Base-by-base conservation (phyloP, 352 stramenopile genomes). In the Phytophthora melonis region DNA sequence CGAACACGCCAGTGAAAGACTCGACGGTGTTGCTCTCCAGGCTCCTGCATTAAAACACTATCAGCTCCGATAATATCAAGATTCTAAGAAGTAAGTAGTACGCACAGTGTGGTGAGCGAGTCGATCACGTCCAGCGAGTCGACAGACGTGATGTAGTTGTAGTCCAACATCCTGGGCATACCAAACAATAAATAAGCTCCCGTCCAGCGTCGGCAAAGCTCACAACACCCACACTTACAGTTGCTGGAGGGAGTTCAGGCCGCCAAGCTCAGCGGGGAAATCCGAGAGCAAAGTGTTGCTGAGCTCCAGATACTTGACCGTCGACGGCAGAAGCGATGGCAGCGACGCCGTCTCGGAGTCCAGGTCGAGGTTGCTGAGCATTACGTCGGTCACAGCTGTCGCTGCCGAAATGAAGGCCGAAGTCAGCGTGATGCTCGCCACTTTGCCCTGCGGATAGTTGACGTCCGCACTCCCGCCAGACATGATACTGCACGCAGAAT, bases 1-100 rank as follows among this genome's bases (percentile, higher is more conserved):
- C 68, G 72, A 85, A 91, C 43, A 91, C 88, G 56, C 72, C 71
- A 1, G 79, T 78, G 66, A 81, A 93, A 39, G 69, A 72, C 49
- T 70, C 75, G 59, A 89, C 70, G 36, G 84, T 85, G 81, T 93
- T 93, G 64, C 88, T 78, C 19, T 83, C 82, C 14, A 93, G 68
- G 39, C 82, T 92, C 52, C 69, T 30, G 25, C 25, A 30, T 30
- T 30, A 30, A 30, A 30, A 30, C 27, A 30, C 6, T 30, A 30
- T 30, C 27, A 30, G 27, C 27, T 30, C 27, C 3, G 5, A 30
- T 3, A 30, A 30, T 30, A 6, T 3, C 27, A 30, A 30, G 27
- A 30, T 30, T 5, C 6, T 30, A 3, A 3, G 27, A 30, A 30
- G 27, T 30, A 30, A 30, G 27, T 30, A 30, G 27, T 23, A 72